These are phyloP conservation scores for Pluteus cervinus DNA, from an alignment of 768 basidiomycete genomes.

Conservation along the genomic window DNA sequence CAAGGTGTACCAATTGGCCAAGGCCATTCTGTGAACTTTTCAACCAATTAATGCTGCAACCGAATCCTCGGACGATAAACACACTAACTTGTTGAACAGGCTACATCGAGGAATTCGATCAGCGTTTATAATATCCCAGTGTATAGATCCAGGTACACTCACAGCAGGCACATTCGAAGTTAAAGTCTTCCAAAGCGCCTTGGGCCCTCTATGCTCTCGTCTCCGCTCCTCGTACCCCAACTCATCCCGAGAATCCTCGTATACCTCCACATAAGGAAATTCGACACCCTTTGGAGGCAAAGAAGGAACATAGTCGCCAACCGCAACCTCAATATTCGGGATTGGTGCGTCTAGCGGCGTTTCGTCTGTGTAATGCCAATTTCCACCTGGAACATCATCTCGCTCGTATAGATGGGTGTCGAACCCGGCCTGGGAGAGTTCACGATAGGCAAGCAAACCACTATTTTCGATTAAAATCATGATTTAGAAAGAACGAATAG, in stretches of 20 bases:
- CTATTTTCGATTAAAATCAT: slow-evolving; percentile 11
- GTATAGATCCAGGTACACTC: slow-evolving; percentile 4
- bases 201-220: slow-evolving; percentile 29
- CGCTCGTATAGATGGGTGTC: slow-evolving; percentile 32
- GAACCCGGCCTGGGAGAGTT: slow-evolving; percentile 26
- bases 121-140: not conserved
- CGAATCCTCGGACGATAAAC: no score
- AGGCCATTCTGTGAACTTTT: no score
- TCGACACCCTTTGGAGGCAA: slow-evolving; percentile 24
- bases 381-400: slow-evolving; percentile 32
- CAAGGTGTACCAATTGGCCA: slow-evolving; percentile 27
- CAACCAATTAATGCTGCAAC: no score
- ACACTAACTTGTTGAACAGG: slow-evolving; percentile 26
- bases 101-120: slow-evolving; percentile 5
- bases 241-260: slow-evolving; percentile 14
- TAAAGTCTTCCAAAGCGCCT: slow-evolving; percentile 29
- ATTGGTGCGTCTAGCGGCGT: slow-evolving; percentile 27
- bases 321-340: slow-evolving; percentile 24
- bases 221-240: slow-evolving; percentile 13
- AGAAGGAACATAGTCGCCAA: slow-evolving; percentile 29
- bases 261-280: slow-evolving; percentile 22
- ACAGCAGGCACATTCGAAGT: slow-evolving; percentile 30
- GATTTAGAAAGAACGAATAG: not conserved
- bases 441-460: slow-evolving; percentile 29
- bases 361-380: slow-evolving; percentile 38